Base-by-base conservation (phyloP, 345 rosid genomes). In the Microthlaspi erraticum region DNA sequence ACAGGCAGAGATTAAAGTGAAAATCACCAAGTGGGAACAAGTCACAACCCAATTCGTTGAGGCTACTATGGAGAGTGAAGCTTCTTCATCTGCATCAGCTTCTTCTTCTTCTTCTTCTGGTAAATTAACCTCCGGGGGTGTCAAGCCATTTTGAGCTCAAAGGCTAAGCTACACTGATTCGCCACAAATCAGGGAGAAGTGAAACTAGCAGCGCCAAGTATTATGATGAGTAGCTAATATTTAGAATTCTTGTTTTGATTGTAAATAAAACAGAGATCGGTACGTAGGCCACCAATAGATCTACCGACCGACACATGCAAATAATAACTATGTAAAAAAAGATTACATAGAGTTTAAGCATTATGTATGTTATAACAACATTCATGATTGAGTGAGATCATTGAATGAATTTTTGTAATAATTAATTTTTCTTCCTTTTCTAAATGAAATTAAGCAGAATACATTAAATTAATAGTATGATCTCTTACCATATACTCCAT, bases 21-120 rank as follows among this genome's bases (percentile, higher is more conserved):
- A 68, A 16, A 67, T 74, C 54, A 74, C 78, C 12, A 74, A 32
- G 17, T 67, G 73, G 78, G 78, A 74, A 52, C 38, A 52, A 60
- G 78, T 74, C 10, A 74, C 78, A 0, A 67, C 73, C 14, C 73
- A 74, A 16, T 74, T 74, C 34, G 73, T 74, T 2, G 73, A 74
- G 56, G 44, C 56, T 50, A 50, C 68, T 50, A 4, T 43, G 9
- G 19, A 74, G 41, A 66, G 48, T 1, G 73, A 66, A 46, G 0
- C 68, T 7, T 32, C 67, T 32, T 14, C 66, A 18, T 0, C 49
- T 12, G 8, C 59, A 0, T 17, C 72, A 0, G 34, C 64, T 8
- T 26, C 67, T 10, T 10, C 51, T 12, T 0, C 36, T 19, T 12
- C 38, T 7, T 5, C 59, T 5, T 13, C 36, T 26, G 23, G 2